Conservation (phyloP, 257 asterid species). For the Gentiana straminea region DNA sequence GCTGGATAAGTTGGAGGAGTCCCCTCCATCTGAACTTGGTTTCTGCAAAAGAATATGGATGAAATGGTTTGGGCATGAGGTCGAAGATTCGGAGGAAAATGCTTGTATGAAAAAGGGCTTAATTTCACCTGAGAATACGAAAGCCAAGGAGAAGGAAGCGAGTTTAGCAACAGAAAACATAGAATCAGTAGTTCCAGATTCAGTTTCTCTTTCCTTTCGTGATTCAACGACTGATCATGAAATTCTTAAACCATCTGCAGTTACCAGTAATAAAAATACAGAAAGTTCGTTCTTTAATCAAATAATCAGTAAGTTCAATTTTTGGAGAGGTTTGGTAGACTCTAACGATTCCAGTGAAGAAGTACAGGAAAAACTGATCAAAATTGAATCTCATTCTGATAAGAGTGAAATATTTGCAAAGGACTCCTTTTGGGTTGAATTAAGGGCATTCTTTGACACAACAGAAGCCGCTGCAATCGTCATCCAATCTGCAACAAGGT, state of each 20-base stretch:
- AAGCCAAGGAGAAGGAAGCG: slow-evolving; percentile 15
- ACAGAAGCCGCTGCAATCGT: slow-evolving; percentile 33
- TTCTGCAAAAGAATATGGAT: slow-evolving; percentile 37
- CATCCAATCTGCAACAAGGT: slow-evolving; percentile 61
- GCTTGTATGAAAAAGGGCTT: background rate
- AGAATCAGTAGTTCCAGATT: slow-evolving; percentile 16
- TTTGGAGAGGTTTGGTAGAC: slow-evolving; percentile 26
- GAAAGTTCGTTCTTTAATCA: slow-evolving; percentile 17
- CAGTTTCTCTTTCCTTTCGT: slow-evolving; percentile 34
- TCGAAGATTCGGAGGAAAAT: slow-evolving; percentile 10
- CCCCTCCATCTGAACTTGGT: slow-evolving; percentile 30
- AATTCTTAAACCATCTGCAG: slow-evolving; percentile 12
- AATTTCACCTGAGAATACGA: slow-evolving; percentile 16
- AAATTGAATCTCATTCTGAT: slow-evolving; percentile 3
- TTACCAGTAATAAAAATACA: slow-evolving; percentile 15
- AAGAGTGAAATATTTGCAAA: slow-evolving; percentile 29
- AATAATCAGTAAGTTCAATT: slow-evolving; percentile 27
- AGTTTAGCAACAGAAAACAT: slow-evolving; percentile 14
- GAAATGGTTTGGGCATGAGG: slow-evolving; percentile 40
- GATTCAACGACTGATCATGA: slow-evolving; percentile 16
- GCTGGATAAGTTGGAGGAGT: slow-evolving; percentile 12
- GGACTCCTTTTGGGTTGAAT: slow-evolving; percentile 61
- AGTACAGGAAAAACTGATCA: slow-evolving; percentile 16
- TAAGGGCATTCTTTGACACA: slow-evolving; percentile 43
- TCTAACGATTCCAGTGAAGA: slow-evolving; percentile 18